Evolutionary conservation across 345 rosid genomes (phyloP).

Genomic region (Fremontodendron californicum): DNA sequence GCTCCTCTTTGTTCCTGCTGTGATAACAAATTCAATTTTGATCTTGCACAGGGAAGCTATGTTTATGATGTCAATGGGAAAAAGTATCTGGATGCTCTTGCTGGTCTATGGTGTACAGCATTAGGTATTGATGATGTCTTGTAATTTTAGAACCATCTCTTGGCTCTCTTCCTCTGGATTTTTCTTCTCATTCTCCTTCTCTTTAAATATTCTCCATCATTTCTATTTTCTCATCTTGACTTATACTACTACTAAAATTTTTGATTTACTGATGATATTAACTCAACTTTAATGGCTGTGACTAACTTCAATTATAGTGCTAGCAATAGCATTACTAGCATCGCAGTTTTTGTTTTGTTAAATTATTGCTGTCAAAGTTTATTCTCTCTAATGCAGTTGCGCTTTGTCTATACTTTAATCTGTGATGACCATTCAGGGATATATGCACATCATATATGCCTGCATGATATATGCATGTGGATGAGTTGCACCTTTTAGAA

Average conservation of each 20-base stretch:
- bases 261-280: neutral
- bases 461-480: neutral
- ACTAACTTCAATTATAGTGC: neutral
- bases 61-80: conserved; percentile 72
- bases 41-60: conserved; percentile 65
- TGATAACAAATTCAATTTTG: conserved; percentile 10
- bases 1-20: neutral
- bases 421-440: neutral
- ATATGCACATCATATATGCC: neutral
- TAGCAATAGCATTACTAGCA: neutral
- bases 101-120: conserved; percentile 97
- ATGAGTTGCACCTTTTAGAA: neutral
- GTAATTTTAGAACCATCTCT: neutral
- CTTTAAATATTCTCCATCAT: neutral
- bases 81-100: conserved; percentile 94
- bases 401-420: neutral
- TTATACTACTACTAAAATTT: neutral
- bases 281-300: neutral
- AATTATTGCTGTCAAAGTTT: neutral
- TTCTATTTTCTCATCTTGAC: neutral
- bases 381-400: neutral
- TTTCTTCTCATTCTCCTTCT: neutral
- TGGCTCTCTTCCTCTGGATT: neutral
- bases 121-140: conserved; percentile 45
- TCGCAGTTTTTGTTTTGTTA: neutral